A percentile compares a stretch with the other conserved stretches of the same genome.
Evolutionary conservation across 139 green algal species (phyloP).

Genomic region (Asterochloris sp.): DNA sequence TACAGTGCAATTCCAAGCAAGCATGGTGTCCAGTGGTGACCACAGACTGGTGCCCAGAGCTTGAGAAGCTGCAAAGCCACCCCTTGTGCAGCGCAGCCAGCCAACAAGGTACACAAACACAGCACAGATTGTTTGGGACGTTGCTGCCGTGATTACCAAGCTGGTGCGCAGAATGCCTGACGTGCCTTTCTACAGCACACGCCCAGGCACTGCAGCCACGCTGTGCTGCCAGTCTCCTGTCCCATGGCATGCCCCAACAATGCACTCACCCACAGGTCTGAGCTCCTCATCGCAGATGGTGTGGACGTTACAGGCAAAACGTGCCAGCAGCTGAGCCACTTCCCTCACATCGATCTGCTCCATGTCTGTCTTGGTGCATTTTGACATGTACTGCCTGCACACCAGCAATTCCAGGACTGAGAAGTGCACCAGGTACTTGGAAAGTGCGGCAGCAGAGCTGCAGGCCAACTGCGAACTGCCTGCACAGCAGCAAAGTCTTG

Average conservation of each 20-base stretch:
- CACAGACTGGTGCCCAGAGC: not conserved
- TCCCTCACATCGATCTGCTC: constrained; percentile 11
- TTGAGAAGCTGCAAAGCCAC: not conserved
- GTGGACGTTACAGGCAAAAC: constrained; percentile 68
- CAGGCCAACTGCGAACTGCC: no score
- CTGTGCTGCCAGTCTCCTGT: no score
- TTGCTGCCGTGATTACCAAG: no score
- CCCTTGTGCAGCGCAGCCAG: no score
- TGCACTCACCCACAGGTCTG: constrained; percentile 29
- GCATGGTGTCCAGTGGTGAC: not conserved
- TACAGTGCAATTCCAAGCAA: not conserved
- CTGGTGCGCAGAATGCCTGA: no score
- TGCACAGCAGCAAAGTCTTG: no score
- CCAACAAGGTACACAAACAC: no score
- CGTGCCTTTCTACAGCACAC: no score
- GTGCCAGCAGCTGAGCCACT: constrained; percentile 58
- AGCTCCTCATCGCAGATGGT: constrained; percentile 74
- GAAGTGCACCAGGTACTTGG: no score
- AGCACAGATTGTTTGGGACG: no score
- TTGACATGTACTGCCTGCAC: constrained; percentile 35
- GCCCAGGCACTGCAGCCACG: no score
- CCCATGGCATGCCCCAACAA: not conserved
- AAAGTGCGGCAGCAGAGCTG: no score
- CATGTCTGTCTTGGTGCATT: not conserved
- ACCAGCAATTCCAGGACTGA: not conserved